These are phyloP conservation scores for Leccinum ochraceum DNA, from an alignment of 768 basidiomycete genomes.

Conservation along the genomic window DNA sequence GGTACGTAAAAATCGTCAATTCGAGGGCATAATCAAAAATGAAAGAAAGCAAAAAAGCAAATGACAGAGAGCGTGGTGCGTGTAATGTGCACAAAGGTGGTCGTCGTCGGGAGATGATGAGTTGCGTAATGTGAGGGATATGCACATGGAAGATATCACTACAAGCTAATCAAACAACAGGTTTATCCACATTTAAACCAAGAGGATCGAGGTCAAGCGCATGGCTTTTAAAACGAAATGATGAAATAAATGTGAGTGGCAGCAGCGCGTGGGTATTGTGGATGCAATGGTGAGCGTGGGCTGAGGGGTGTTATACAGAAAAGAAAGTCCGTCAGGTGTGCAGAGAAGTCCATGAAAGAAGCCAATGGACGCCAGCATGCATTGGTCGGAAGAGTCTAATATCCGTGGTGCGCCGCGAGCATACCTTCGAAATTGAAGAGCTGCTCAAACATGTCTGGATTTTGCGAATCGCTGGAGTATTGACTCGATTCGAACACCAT, in stretches of 20 bases:
- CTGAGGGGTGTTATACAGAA: constrained; percentile 33
- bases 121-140: constrained; percentile 29
- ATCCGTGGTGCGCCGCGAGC: constrained; percentile 34
- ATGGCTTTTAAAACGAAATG: constrained; percentile 16
- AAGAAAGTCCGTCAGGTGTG: constrained; percentile 29
- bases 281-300: constrained; percentile 21
- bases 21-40: constrained; percentile 27
- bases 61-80: constrained; percentile 19
- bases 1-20: constrained; percentile 37
- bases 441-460: constrained; percentile 37
- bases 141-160: constrained; percentile 34
- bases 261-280: constrained; percentile 34
- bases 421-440: constrained; percentile 40
- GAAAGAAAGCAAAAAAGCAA: neutral
- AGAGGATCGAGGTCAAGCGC: constrained; percentile 18
- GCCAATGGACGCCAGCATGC: constrained; percentile 40
- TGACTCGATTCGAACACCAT: constrained; percentile 33
- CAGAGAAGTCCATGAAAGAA: constrained; percentile 26
- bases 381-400: constrained; percentile 33
- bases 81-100: constrained; percentile 8
- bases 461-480: constrained; percentile 31
- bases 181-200: constrained; percentile 37
- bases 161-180: constrained; percentile 39
- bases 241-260: constrained; percentile 22
- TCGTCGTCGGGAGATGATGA: constrained; percentile 12